Base-by-base conservation (phyloP, 352 stramenopile genomes). In the Phytophthora pluvialis region DNA sequence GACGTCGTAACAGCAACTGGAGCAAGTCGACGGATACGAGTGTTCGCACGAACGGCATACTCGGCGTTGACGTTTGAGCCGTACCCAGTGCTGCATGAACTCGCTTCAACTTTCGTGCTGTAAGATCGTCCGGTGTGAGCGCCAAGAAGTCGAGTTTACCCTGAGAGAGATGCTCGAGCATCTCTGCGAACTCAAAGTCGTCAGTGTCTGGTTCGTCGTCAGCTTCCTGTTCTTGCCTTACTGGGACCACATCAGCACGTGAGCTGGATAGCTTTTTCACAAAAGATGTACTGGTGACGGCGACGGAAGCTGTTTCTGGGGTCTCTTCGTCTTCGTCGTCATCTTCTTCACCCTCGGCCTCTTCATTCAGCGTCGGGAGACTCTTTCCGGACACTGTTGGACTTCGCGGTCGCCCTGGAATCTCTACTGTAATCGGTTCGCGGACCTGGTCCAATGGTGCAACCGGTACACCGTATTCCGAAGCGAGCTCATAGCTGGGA, bases 11-110 rank as follows among this genome's bases (percentile, higher is more conserved):
- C 36, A 86, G 43, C 9, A 86, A 43, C 4, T 66, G 64, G 8
- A 88, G 51, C 49, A 78, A 84, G 45, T 84, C 77, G 5, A 86
- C 36, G 5, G 74, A 70, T 15, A 88, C 48, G 45, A 84, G 55
- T 9, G 64, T 64, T 1, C 79, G 72, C 16, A 83, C 54, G n/a
- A 60, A 36, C 1, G 67, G 43, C 63, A 88, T 71, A 36, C 26
- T 43, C 4, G 35, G n/a, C 11, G 28, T n/a, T 7, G 51, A 35
- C 6, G 33, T 9, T 49, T 47, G 43, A 11, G 50, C n/a, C 29
- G 26, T 48, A 25, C 31, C 46, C 2, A 83, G 58, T 9, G 75
- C 69, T 45, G 64, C 46, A 33, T 75, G 69, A n/a, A 78, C 55
- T 13, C 60, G 64, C 26, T 70, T 32, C 8, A 86, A 47, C 32